Base-by-base conservation (phyloP, 306 rosid species). In the Crataegus laevigata region DNA sequence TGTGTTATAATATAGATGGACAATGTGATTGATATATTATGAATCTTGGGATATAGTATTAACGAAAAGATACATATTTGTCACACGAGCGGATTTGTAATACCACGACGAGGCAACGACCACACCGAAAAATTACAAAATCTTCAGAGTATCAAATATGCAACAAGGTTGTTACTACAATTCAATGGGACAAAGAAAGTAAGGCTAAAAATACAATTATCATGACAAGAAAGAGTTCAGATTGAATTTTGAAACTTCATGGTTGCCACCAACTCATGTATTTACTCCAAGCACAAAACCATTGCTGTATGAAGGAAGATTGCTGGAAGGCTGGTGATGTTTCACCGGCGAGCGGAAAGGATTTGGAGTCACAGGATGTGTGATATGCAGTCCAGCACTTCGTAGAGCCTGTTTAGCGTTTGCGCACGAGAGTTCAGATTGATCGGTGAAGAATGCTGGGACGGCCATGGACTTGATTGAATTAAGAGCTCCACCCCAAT, bases 301-400 rank as follows among this genome's bases (percentile, higher is more conserved):
- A 60, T 89, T 89, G 85, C 87, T 79, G 62, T 86, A 89, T 21
- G 87, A 82, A 71, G 93, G 91, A 68, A 87, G 88, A 85, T 85
- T 87, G 77, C 77, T 79, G 43, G 84, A 86, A 77, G 88, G 73
- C 4, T 38, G 76, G 25, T 73, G 76, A 69, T 77, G 84, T 82
- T 86, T 89, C 80, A 89, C 89, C 0, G 93, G 93, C 1, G 90
- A 84, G 54, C 90, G 86, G 43, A 89, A 86, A 24, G 90, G 93
- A 64, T 89, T 89, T 34, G 90, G 93, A 8, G 85, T 89, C 73
- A 86, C 87, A 10, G 89, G 93, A 76, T 81, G 88, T n/a, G 89
- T 89, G 78, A 84, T 87, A 54, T 74, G 78, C 68, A 84, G 80
- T 57, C 78, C 84, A 57, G 82, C 74, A 71, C 62, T 74, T 51